phyloP scores from a whole-genome alignment of 2,329 filamentous ascomycete genomes.

The Fusarium zealandicum region DNA sequence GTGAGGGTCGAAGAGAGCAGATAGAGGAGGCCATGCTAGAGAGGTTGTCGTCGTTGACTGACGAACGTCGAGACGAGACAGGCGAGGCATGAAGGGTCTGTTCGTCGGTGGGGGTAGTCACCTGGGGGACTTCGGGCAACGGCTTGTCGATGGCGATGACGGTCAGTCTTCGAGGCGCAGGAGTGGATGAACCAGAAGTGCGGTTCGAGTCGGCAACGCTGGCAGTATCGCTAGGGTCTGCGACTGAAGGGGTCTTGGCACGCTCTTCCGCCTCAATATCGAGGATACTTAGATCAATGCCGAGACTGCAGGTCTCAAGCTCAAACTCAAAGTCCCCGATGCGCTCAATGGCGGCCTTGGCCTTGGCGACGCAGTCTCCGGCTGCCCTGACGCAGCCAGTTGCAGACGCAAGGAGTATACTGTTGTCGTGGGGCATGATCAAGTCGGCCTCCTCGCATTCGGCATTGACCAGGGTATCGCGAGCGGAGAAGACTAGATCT shows the following conservation, averaged over 20 bases:
- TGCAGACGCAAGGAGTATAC: constrained; percentile 76
- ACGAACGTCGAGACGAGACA: constrained; percentile 53
- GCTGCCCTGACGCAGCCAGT: constrained; percentile 89
- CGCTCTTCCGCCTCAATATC: constrained; percentile 50
- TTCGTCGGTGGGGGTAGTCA: constrained; percentile 50
- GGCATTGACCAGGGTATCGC: constrained; percentile 75
- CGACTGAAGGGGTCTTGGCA: constrained; percentile 43
- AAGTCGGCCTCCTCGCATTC: constrained; percentile 77
- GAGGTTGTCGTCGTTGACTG: constrained; percentile 51
- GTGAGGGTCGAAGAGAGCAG: constrained; percentile 55
- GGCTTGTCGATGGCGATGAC: constrained; percentile 68
- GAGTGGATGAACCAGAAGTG: constrained; percentile 47
- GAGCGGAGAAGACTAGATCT: constrained; percentile 80
- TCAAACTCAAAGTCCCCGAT: constrained; percentile 93
- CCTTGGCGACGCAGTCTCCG: constrained; percentile 88
- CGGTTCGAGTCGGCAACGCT: constrained; percentile 51
- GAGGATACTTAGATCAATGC: constrained; percentile 62
- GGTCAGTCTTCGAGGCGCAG: constrained; percentile 49
- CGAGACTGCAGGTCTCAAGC: constrained; percentile 64
- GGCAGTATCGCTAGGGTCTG: constrained; percentile 47
- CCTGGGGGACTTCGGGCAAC: constrained; percentile 69
- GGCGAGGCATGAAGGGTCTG: constrained; percentile 46
- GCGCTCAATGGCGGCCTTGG: constrained; percentile 83
- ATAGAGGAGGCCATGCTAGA: constrained; percentile 55
- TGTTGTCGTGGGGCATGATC: constrained; percentile 81